These are phyloP conservation scores for Umbelopsis vinacea DNA, from an alignment of 192 early-diverging fungal species.

Conservation along the genomic window DNA sequence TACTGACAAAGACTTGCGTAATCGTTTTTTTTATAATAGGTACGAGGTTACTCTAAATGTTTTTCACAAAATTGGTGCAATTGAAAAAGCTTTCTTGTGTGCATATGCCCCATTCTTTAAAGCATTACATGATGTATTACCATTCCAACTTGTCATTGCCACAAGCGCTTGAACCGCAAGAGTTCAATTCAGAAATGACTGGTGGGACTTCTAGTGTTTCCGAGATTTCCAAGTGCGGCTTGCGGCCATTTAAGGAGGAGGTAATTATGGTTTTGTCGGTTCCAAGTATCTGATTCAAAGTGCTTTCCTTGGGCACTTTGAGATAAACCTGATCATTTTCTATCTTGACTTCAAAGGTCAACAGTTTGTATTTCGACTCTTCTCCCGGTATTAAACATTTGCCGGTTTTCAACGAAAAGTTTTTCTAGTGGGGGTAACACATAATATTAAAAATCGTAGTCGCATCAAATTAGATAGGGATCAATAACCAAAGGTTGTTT, in stretches of 20 bases:
- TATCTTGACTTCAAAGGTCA: slow-evolving; percentile 65
- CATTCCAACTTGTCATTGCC: slow-evolving; percentile 2
- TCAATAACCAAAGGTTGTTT: not conserved
- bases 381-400: slow-evolving; percentile 48
- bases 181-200: not conserved
- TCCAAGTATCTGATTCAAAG: slow-evolving; percentile 57
- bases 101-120: not conserved
- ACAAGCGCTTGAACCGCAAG: not conserved
- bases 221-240: not conserved
- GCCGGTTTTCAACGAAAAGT: slow-evolving; percentile 60
- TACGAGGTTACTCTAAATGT: too few species aligned
- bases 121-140: not conserved
- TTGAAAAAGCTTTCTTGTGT: too few species aligned
- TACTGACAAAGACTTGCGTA: too few species aligned
- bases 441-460: too few species aligned
- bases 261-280: slow-evolving; percentile 53
- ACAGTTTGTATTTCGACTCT: slow-evolving; percentile 44
- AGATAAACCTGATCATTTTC: slow-evolving; percentile 50
- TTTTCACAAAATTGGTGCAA: too few species aligned
- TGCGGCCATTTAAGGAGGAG: not conserved
- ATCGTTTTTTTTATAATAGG: too few species aligned
- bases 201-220: not conserved
- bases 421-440: slow-evolving; percentile 29
- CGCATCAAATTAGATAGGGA: too few species aligned
- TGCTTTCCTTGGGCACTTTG: slow-evolving; percentile 44